Conservation (phyloP, 225 moss, liverwort and hornwort genomes). For the Climacium dendroides region DNA sequence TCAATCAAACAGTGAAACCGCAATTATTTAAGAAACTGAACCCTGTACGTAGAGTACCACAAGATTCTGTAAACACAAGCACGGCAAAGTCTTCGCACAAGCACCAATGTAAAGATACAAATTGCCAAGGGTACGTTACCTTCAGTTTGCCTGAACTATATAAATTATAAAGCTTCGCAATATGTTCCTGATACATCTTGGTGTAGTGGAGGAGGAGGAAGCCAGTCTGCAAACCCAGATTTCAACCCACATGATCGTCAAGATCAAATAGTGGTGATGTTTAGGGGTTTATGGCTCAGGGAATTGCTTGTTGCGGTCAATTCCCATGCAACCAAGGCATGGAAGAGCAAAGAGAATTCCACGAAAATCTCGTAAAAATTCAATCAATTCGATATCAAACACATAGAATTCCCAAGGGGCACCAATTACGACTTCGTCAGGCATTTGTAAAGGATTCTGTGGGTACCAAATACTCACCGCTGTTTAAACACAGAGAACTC, state of each 20-base stretch:
- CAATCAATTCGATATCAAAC: not conserved
- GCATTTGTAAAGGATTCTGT: not conserved
- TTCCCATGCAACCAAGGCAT: not conserved
- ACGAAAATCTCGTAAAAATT: not conserved
- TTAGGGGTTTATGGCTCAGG: not conserved
- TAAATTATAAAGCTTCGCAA: conserved; percentile 25
- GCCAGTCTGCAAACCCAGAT: conserved; percentile 22
- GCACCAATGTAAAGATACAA: not conserved
- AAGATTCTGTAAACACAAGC: not conserved
- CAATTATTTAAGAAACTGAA: not conserved
- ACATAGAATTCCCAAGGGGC: not conserved
- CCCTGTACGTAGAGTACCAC: not conserved
- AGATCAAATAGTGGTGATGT: not conserved
- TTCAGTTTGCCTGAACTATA: conserved; percentile 32
- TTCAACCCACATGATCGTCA: not conserved
- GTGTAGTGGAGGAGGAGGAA: conserved; percentile 33
- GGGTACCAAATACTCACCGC: not conserved
- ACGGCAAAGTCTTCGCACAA: not conserved
- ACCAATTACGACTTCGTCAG: not conserved
- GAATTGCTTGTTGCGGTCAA: not conserved
- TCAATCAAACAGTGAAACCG: not conserved
- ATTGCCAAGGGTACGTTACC: not conserved
- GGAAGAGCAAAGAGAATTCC: not conserved
- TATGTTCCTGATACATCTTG: conserved; percentile 35
- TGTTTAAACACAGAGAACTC: not conserved